Base-by-base conservation (phyloP, 2,329 filamentous ascomycete species). In the Claviceps monticola region DNA sequence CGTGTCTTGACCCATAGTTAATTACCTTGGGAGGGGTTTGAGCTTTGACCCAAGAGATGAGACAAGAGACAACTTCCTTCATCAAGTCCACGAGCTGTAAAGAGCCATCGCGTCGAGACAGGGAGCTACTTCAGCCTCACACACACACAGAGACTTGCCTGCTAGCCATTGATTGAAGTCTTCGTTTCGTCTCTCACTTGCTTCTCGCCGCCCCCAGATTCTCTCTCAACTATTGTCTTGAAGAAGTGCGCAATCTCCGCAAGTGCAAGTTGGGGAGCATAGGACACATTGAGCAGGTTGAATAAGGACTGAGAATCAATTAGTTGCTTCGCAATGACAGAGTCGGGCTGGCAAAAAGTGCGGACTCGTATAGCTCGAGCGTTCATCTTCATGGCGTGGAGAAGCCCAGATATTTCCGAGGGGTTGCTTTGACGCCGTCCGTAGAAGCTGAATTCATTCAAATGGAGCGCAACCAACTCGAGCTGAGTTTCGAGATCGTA, bases 401-500 rank as follows among this genome's bases (percentile, higher is more conserved):
- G 61, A 6, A 80, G 64, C 2, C 71, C 74, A 7, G 62, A 58
- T 42, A 79, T 69, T 53, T 74, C 70, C 2, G 67, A 58, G 0
- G 64, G 61, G 47, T 71, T 66, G 26, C 66, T 66, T 51, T 75
- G 70, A 9, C 68, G 64, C 2, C 68, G 68, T 36, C 75, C 75
- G 57, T 75, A 74, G 63, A 81, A 81, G 37, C 70, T 71, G 58
- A 82, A 81, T 21, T 74, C 70, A 9, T 72, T 61, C 29, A 71
- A 60, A 56, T 81, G 78, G 8, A 74, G 60, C 16, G 62, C 59
- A 21, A 80, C 61, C 11, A 82, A 69, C 11, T 78, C 74, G n/a
- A 81, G 59, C 63, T 81, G 78, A 1, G 77, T 80, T 64, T 80
- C 77, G 2, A 80, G 61, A 54, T 82, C 77, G 60, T 78, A 81